These are phyloP conservation scores for Suillus paluster DNA, from an alignment of 768 basidiomycete species.

Conservation along the genomic window DNA sequence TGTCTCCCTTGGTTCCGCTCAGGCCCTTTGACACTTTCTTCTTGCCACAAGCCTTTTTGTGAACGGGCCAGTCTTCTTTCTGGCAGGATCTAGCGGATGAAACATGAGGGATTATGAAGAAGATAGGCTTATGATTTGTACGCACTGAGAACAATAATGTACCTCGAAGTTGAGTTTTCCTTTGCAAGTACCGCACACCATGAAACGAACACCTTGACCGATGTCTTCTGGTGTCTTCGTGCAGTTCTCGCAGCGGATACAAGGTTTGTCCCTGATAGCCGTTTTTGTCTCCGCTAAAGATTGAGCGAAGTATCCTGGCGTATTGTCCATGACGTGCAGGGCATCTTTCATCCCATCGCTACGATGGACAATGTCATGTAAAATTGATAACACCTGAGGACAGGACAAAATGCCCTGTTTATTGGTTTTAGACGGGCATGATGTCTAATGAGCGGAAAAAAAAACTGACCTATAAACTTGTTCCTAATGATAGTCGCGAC, in stretches of 20 bases:
- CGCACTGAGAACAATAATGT: constrained; percentile 24
- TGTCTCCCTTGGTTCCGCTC: constrained; percentile 22
- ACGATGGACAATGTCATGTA: background rate
- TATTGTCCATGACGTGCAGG: constrained; percentile 8
- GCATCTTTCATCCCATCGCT: constrained; percentile 5
- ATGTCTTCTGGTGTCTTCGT: constrained; percentile 21
- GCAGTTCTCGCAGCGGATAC: constrained; percentile 25
- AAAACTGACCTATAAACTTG: constrained; percentile 21
- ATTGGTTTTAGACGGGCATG: background rate
- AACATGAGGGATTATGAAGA: background rate
- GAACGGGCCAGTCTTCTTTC: constrained; percentile 19
- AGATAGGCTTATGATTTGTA: background rate
- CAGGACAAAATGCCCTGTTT: constrained; percentile 14
- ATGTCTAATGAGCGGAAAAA: background rate
- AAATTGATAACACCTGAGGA: constrained; percentile 10
- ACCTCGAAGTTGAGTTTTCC: constrained; percentile 19
- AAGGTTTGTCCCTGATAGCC: constrained; percentile 16
- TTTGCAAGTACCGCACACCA: constrained; percentile 27
- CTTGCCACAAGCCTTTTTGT: constrained; percentile 24
- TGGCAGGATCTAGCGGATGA: constrained; percentile 20
- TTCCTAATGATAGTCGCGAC: constrained; percentile 19
- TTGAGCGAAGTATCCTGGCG: background rate
- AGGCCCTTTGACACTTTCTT: constrained; percentile 21
- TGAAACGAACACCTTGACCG: constrained; percentile 19
- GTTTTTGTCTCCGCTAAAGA: background rate